These are phyloP conservation scores for Huntiella decipiens DNA, from an alignment of 2,329 filamentous ascomycete species.

Conservation along the genomic window DNA sequence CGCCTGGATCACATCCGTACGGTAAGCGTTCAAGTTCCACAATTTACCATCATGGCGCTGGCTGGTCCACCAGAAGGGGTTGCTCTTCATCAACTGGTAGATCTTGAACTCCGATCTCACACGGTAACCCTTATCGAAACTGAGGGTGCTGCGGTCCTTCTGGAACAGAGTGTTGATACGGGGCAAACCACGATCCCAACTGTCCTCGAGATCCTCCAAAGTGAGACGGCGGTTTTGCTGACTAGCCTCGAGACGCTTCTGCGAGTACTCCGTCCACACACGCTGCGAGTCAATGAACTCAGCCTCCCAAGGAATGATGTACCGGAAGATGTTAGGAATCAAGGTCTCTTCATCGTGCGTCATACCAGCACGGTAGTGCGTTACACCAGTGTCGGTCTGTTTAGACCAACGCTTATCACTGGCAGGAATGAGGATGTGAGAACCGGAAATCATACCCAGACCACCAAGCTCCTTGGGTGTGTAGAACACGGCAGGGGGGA, in stretches of 20 bases:
- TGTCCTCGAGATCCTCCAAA: slow-evolving; percentile 89
- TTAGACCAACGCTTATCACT: slow-evolving; percentile 98
- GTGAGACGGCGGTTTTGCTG: slow-evolving; percentile 92
- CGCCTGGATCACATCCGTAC: slow-evolving; percentile 92
- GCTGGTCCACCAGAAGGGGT: slow-evolving; percentile 98
- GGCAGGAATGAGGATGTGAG: slow-evolving; percentile 89
- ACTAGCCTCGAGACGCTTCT: slow-evolving; percentile 91
- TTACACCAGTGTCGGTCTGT: slow-evolving; percentile 92
- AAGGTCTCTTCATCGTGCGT: slow-evolving; percentile 93
- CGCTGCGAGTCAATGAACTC: slow-evolving; percentile 98
- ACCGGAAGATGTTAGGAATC: slow-evolving; percentile 97
- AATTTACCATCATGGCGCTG: slow-evolving; percentile 93
- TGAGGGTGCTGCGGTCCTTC: slow-evolving; percentile 89
- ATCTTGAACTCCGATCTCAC: slow-evolving; percentile 92
- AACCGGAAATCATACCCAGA: slow-evolving; percentile 96
- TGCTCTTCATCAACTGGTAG: slow-evolving; percentile 97
- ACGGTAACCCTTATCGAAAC: slow-evolving; percentile 97
- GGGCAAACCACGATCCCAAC: slow-evolving; percentile 92
- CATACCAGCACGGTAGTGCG: slow-evolving; percentile 94
- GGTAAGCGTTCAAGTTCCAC: slow-evolving; percentile 91
- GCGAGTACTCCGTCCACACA: slow-evolving; percentile 97
- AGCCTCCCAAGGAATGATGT: slow-evolving; percentile 97
- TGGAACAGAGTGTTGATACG: slow-evolving; percentile 98
- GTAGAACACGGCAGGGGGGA: slow-evolving; percentile 95
- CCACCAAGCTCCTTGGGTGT: slow-evolving; percentile 95